phyloP scores from a whole-genome alignment of 2,329 filamentous ascomycete species.

The Penicillium sp. region DNA sequence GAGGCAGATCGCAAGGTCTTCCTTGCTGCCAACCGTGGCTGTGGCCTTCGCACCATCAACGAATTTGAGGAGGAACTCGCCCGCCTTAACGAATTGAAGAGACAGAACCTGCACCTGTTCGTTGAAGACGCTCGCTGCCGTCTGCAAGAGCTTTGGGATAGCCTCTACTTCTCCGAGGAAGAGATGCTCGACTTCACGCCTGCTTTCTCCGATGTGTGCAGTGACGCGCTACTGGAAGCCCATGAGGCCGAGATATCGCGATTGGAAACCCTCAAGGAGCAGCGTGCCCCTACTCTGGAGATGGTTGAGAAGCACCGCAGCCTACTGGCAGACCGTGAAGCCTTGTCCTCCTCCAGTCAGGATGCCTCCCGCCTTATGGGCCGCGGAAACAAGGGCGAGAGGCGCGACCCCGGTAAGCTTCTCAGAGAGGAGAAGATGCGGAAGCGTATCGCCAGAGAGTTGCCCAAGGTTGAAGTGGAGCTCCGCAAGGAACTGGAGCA shows the following conservation, averaged over 20 bases:
- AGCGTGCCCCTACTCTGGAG: conserved; percentile 76
- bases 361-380: conserved; percentile 91
- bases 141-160: conserved; percentile 92
- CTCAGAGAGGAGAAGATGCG: conserved; percentile 97
- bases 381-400: conserved; percentile 87
- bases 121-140: conserved; percentile 89
- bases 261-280: conserved; percentile 75
- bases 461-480: conserved; percentile 87
- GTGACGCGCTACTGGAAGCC: conserved; percentile 87
- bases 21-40: conserved; percentile 80
- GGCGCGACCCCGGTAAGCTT: conserved; percentile 87
- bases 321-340: conserved; percentile 78
- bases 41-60: conserved; percentile 85
- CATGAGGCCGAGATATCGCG: conserved; percentile 87
- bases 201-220: conserved; percentile 95
- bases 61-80: conserved; percentile 90
- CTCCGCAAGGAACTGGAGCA: conserved; percentile 72
- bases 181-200: conserved; percentile 98
- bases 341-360: conserved; percentile 83
- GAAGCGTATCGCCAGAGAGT: conserved; percentile 91
- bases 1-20: conserved; percentile 80
- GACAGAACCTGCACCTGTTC: conserved; percentile 90
- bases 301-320: conserved; percentile 79
- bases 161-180: conserved; percentile 89
- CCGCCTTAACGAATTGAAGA: conserved; percentile 84